Conservation (phyloP, 2,329 filamentous ascomycete species). For the Fusarium nygamai region DNA sequence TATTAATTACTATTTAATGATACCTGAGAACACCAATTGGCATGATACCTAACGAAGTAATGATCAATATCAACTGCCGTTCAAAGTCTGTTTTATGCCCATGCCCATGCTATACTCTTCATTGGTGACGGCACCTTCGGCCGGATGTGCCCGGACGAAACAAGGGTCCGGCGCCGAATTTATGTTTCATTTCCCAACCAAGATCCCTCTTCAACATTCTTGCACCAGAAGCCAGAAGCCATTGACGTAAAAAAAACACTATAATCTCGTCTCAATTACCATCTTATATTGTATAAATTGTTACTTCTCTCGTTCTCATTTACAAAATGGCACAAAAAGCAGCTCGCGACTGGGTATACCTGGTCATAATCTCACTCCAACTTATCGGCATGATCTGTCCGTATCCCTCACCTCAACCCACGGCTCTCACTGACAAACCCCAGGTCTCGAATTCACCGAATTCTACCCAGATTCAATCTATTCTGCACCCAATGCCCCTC, state of each 20-base stretch:
- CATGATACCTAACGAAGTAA: background rate
- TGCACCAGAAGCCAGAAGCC: background rate
- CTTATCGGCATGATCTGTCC: constrained; percentile 52
- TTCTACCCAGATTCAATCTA: constrained; percentile 62
- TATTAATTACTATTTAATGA: background rate
- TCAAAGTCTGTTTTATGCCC: background rate
- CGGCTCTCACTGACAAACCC: constrained; percentile 2
- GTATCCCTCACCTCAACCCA: background rate
- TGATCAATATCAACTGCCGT: background rate
- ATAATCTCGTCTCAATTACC: background rate
- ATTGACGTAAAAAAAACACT: too few species aligned
- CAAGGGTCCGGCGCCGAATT: constrained; percentile 20
- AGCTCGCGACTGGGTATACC: constrained; percentile 49
- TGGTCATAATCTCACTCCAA: constrained; percentile 48
- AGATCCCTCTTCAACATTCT: background rate
- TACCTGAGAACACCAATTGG: background rate
- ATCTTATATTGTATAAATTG: fast-evolving
- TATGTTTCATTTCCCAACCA: constrained; percentile 23
- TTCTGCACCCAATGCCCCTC: constrained; percentile 52
- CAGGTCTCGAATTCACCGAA: constrained; percentile 64
- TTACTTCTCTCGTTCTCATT: fast-evolving
- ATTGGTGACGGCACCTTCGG: background rate
- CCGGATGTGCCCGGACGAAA: constrained; percentile 1
- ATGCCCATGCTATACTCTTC: background rate
- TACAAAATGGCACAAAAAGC: constrained; percentile 40